Conservation (phyloP, 345 rosid species). For the Boechera divaricarpa region DNA sequence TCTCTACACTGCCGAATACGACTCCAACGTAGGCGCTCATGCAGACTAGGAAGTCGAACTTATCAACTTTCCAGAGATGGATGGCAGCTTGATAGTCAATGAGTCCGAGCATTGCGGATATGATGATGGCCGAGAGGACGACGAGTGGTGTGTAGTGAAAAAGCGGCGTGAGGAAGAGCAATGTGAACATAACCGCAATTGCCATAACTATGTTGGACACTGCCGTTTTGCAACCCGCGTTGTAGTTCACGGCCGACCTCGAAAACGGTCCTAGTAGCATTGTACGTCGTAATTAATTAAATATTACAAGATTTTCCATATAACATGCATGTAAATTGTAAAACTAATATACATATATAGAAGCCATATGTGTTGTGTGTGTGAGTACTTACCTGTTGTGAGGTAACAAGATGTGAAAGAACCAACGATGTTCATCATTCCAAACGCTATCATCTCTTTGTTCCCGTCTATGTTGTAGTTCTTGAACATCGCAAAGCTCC, state of each 20-base stretch:
- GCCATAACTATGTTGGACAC: constrained; percentile 97
- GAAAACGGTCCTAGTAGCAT: constrained; percentile 79
- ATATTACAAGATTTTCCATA: not conserved
- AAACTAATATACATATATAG: no score
- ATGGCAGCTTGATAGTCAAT: constrained; percentile 83
- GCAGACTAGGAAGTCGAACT: constrained; percentile 84
- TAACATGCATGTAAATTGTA: not conserved
- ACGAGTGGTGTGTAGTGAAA: constrained; percentile 94
- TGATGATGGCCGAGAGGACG: constrained; percentile 84
- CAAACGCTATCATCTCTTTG: constrained; percentile 97
- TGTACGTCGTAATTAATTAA: not conserved
- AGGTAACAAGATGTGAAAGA: constrained; percentile 94
- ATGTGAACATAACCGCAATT: constrained; percentile 76
- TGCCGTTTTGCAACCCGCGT: constrained; percentile 90
- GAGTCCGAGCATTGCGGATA: constrained; percentile 89
- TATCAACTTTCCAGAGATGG: constrained; percentile 86
- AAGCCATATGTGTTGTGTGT: not conserved
- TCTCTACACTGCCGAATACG: constrained; percentile 81
- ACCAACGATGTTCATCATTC: constrained; percentile 91
- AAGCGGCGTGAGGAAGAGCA: constrained; percentile 82
- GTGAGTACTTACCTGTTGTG: constrained; percentile 60
- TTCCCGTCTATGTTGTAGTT: constrained; percentile 92
- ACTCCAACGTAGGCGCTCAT: constrained; percentile 83
- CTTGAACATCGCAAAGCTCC: constrained; percentile 91
- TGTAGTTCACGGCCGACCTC: constrained; percentile 88